These are phyloP conservation scores for Colletotrichum lini DNA, from an alignment of 2,329 filamentous ascomycete genomes.

Conservation along the genomic window DNA sequence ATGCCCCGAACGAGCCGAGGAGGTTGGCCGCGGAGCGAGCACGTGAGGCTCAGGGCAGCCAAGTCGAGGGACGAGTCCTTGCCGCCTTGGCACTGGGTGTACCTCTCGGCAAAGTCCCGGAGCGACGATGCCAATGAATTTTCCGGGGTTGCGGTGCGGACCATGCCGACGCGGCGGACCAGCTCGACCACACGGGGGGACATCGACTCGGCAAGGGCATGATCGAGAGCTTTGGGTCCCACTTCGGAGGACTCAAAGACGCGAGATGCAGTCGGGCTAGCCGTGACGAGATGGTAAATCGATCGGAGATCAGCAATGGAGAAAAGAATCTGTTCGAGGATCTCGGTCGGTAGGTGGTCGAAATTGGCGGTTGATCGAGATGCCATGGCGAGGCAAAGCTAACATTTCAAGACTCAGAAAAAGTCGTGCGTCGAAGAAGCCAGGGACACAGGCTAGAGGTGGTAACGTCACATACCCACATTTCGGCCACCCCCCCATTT, in stretches of 20 bases:
- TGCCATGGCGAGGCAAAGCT: background rate
- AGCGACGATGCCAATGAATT: background rate
- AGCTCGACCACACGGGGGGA: too few relatives aligned
- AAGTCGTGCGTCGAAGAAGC: background rate
- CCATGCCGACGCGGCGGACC: too few relatives aligned
- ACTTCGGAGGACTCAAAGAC: too few relatives aligned
- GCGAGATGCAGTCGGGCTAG: too few relatives aligned
- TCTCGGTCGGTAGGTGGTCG: conserved; percentile 14
- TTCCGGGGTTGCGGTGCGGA: too few relatives aligned
- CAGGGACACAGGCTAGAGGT: too few relatives aligned
- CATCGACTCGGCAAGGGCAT: too few relatives aligned
- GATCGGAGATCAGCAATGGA: conserved; percentile 11
- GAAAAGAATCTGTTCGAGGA: conserved; percentile 8
- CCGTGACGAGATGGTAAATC: too few relatives aligned
- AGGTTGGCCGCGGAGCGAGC: background rate
- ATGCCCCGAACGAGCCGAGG: background rate
- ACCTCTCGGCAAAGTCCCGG: conserved; percentile 11
- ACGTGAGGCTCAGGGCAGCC: background rate
- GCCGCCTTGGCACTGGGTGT: background rate
- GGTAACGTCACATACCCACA: too few relatives aligned
- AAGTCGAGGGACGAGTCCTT: background rate
- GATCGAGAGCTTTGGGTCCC: too few relatives aligned
- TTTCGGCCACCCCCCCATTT: too few relatives aligned
- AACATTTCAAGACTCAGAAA: background rate
- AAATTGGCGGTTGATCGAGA: background rate